Evolutionary conservation across 345 rosid species (phyloP).

Genomic region (Lenwebbia sp.): DNA sequence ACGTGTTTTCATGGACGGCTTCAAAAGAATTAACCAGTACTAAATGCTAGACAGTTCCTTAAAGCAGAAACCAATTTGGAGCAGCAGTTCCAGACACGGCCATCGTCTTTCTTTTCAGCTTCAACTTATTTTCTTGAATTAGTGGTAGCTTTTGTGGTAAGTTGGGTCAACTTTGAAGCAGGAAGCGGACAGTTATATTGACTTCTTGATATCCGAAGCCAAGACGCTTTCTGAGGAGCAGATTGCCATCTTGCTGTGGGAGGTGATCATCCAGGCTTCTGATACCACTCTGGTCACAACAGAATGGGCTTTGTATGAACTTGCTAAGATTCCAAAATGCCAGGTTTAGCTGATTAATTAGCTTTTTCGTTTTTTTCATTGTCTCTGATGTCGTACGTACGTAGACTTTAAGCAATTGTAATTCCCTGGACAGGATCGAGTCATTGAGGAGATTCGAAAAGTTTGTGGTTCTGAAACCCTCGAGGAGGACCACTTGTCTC

Average conservation of each 20-base stretch:
- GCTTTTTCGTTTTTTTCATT: not conserved
- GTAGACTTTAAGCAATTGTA: not conserved
- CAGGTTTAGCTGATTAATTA: constrained; percentile 27
- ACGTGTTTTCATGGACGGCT: no score
- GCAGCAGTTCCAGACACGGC: no score
- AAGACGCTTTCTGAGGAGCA: constrained; percentile 52
- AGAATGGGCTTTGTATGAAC: constrained; percentile 87
- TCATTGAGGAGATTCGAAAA: constrained; percentile 28
- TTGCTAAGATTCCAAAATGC: constrained; percentile 41
- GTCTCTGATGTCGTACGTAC: no score
- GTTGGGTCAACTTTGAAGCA: constrained; percentile 3
- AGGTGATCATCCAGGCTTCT: constrained; percentile 55
- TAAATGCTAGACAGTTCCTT: no score
- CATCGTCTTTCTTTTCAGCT: no score
- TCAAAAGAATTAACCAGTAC: no score
- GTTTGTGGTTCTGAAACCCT: constrained; percentile 48
- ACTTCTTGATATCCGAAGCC: constrained; percentile 50
- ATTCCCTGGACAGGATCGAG: constrained; percentile 24
- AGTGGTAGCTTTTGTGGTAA: not conserved
- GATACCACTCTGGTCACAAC: constrained; percentile 76
- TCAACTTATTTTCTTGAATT: no score
- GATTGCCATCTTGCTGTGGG: constrained; percentile 64
- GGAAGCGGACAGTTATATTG: constrained; percentile 44
- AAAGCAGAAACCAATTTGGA: no score
- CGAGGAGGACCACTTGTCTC: constrained; percentile 45